Evolutionary conservation across 495 filamentous ascomycete genomes (phyloP), one percentile per base, ranked within the genome.

Genomic region (Staphylotrichum longicolle): DNA sequence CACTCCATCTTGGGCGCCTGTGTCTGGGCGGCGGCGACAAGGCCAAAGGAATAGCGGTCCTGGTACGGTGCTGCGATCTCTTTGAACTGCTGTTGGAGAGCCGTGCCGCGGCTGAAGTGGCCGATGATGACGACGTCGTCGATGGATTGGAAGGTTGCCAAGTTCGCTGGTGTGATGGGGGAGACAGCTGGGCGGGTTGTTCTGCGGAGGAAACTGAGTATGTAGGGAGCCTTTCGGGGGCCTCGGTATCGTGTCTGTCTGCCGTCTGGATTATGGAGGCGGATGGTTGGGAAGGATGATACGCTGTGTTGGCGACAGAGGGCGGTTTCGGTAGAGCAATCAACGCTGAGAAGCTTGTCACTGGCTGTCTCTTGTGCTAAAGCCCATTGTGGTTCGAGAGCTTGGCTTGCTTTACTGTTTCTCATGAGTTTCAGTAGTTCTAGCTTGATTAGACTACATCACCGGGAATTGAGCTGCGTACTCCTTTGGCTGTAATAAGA

Each of bases 211-310:
- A 75, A 83, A 5, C 71, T 58, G 7, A 63, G n/a, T 33, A 83
- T 79, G 2, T 70, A 40, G n/a, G 67, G 50, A 3, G 74, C 67
- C 47, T 64, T 74, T 48, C 77, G 71, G 9, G 75, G 71, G 7
- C 78, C 78, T 49, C 76, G 72, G 57, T 81, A 81, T 46, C 75
- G 56, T 12, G 58, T 66, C 34, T 62, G 66, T 10, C 63, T 61
- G 0, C 73, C 68, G 14, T 71, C 59, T 44, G 68, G 67, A 40
- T 69, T 63, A 58, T 78, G 80, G n/a, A 80, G 70, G 9, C 78
- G 74, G 33, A 83, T 70, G 9, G 81, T 69, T 7, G 81, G 81
- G 63, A 78, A 82, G 11, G 78, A 79, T 4, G 71, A 68, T 30
- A 83, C 64, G 14, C 65, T 66, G 54, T 72, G 68, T 54, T 75